These are phyloP conservation scores for Penicillium sp. DNA, from an alignment of 2,329 filamentous ascomycete genomes.

Conservation along the genomic window DNA sequence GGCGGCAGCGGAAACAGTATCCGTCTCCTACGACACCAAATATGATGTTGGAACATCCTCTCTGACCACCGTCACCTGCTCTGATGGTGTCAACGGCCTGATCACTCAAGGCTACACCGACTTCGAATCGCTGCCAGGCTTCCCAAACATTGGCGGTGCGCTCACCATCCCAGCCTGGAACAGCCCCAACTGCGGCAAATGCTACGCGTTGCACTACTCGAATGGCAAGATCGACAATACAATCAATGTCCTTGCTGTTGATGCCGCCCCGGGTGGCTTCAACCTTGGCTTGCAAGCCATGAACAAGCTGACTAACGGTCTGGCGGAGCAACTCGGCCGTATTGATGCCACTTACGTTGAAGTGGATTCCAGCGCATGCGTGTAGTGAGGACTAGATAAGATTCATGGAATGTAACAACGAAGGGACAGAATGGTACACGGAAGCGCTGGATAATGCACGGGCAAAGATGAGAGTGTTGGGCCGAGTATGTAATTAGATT, in stretches of 20 bases:
- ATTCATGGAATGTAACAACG: background rate
- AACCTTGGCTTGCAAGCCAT: constrained; percentile 52
- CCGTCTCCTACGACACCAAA: constrained; percentile 69
- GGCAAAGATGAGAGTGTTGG: background rate
- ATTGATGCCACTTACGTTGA: constrained; percentile 36
- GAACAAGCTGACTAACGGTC: constrained; percentile 50
- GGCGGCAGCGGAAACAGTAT: constrained; percentile 26
- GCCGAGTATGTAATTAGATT: background rate
- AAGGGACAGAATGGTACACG: background rate
- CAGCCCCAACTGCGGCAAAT: constrained; percentile 52
- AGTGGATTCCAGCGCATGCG: constrained; percentile 19
- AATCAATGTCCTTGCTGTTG: constrained; percentile 53
- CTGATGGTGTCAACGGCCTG: constrained; percentile 39
- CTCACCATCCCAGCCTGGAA: constrained; percentile 51
- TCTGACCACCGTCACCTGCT: constrained; percentile 53
- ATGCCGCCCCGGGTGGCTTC: constrained; percentile 48
- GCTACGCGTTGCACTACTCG: constrained; percentile 53
- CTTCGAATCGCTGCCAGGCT: constrained; percentile 47
- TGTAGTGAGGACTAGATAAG: constrained; percentile 8
- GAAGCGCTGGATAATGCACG: background rate
- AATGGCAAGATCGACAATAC: constrained; percentile 37
- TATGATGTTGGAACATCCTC: constrained; percentile 64
- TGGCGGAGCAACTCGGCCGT: constrained; percentile 47
- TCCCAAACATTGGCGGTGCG: constrained; percentile 53
- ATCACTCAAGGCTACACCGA: constrained; percentile 36